Percentiles rank a stretch among this genome's conserved stretches.
phyloP scores from a whole-genome alignment of 129 eudicot genomes.

The carrot (Daucus carota) region DNA sequence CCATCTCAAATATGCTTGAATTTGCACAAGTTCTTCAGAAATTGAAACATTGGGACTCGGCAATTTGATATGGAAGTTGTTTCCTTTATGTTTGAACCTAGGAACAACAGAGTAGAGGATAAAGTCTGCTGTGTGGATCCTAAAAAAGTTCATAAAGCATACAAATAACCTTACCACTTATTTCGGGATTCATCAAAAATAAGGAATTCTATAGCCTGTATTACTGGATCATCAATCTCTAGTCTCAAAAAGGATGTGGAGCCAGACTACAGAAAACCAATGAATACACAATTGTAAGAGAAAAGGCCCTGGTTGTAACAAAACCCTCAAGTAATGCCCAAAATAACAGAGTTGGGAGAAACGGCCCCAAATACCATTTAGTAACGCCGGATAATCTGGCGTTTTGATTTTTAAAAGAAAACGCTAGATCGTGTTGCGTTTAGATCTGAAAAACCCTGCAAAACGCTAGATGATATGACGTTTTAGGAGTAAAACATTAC shows the following conservation, averaged over 20 bases:
- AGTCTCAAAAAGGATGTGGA: conserved; percentile 45
- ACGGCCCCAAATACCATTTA: too few relatives aligned
- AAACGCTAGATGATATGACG: too few relatives aligned
- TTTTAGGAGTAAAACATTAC: too few relatives aligned
- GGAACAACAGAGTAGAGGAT: conserved; percentile 8
- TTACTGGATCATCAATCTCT: conserved; percentile 83
- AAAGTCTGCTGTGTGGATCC: conserved; percentile 1
- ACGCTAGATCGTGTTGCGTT: too few relatives aligned
- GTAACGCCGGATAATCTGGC: too few relatives aligned
- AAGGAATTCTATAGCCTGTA: conserved; percentile 78
- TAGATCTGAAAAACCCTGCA: too few relatives aligned
- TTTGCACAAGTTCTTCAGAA: conserved; percentile 91
- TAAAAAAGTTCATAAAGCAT: background rate
- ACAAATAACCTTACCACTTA: conserved; percentile 42
- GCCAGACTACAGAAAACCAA: conserved; percentile 49
- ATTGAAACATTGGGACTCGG: conserved; percentile 42
- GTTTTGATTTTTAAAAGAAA: too few relatives aligned
- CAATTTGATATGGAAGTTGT: conserved; percentile 51
- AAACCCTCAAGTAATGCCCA: too few relatives aligned
- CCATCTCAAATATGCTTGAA: conserved; percentile 95
- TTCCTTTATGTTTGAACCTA: conserved; percentile 78
- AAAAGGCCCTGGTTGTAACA: too few relatives aligned
- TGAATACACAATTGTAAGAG: conserved; percentile 9
- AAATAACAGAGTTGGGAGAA: too few relatives aligned
- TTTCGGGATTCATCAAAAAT: conserved; percentile 72